A percentile compares a stretch with the other conserved stretches of the same genome.
These are phyloP conservation scores for Aethionema arabicum DNA, from an alignment of 345 rosid species.

Conservation along the genomic window DNA sequence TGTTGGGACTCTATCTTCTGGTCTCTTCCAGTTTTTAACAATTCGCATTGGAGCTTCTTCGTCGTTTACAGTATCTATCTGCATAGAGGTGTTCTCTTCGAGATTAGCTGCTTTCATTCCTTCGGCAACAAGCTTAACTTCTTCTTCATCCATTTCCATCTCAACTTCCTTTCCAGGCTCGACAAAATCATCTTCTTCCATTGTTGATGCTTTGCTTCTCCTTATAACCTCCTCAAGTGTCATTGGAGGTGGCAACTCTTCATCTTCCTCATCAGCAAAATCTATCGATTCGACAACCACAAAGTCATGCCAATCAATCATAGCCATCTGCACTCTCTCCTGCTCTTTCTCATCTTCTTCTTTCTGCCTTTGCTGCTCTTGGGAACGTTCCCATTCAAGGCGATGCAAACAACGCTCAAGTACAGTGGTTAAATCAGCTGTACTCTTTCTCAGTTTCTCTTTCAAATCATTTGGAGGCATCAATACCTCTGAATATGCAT, in stretches of 20 bases:
- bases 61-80: constrained; percentile 39
- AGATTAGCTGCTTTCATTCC: constrained; percentile 76
- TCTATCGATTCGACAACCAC: constrained; percentile 79
- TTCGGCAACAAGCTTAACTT: constrained; percentile 83
- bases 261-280: constrained; percentile 92
- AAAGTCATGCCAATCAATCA: constrained; percentile 97
- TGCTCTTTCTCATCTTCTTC: constrained; percentile 87
- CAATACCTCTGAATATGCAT: constrained; percentile 75
- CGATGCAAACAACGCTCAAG: constrained; percentile 81
- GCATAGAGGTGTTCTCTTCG: constrained; percentile 51
- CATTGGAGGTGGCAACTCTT: constrained; percentile 79
- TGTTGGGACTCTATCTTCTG: constrained; percentile 76
- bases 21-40: constrained; percentile 93
- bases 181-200: constrained; percentile 63
- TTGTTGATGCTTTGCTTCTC: constrained; percentile 69
- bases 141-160: constrained; percentile 97
- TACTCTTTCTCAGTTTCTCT: constrained; percentile 60
- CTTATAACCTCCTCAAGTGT: constrained; percentile 80
- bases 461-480: constrained; percentile 73
- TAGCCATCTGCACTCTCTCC: constrained; percentile 84
- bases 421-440: constrained; percentile 66
- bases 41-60: constrained; percentile 91
- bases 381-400: constrained; percentile 80
- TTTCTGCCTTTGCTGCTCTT: constrained; percentile 81
- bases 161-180: constrained; percentile 91